Conservation (phyloP, 306 rosid species). For the Trichosanthes truncata region DNA sequence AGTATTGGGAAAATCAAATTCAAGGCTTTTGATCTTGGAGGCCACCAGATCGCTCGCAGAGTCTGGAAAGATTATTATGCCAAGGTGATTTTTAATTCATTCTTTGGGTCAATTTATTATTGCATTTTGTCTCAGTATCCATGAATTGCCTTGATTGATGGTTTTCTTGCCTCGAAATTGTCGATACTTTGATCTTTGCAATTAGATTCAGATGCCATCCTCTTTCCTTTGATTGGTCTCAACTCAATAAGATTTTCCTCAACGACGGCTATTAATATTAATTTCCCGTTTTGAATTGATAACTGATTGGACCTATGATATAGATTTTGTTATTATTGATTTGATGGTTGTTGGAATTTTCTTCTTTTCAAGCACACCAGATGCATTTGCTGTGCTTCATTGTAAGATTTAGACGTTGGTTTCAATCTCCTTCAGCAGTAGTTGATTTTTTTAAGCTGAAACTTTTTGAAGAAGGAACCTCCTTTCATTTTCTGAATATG, state of each 20-base stretch:
- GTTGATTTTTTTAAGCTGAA: background rate
- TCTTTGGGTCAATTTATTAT: background rate
- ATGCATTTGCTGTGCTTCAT: background rate
- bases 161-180: background rate
- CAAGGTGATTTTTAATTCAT: constrained; percentile 34
- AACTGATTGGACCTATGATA: background rate
- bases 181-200: background rate
- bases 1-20: constrained; percentile 93
- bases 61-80: constrained; percentile 98
- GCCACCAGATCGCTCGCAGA: constrained; percentile 87
- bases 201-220: background rate
- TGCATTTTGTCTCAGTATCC: background rate
- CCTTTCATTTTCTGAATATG: background rate
- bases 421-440: background rate
- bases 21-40: constrained; percentile 93
- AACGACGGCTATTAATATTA: background rate
- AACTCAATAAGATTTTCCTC: background rate
- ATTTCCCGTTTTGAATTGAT: background rate
- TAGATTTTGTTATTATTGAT: background rate
- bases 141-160: background rate
- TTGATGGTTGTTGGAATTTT: constrained; percentile 1
- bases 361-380: background rate
- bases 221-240: background rate
- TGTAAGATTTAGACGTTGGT: background rate
- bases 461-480: background rate